Base-by-base conservation (phyloP, 805 yeast species). In the Pichia scutulata region DNA sequence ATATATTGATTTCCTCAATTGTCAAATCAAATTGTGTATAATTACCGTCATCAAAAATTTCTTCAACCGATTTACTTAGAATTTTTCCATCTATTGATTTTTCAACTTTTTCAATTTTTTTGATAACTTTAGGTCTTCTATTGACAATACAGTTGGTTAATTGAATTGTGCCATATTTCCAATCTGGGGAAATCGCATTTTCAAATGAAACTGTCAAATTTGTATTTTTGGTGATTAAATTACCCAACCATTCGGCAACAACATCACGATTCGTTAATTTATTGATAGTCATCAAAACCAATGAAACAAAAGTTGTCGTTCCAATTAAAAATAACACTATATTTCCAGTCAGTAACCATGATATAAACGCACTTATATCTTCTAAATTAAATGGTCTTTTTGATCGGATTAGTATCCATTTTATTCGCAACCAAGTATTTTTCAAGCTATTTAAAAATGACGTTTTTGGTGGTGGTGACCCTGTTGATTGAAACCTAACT, bases 1-100 rank as follows among this genome's bases (percentile, higher is more conserved):
- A 82, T 0, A 93, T 78, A 48, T 84, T 82, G 13, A 90, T 83
- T 57, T 85, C 86, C 52, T 92, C 96, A 16, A 93, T 85, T 0
- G 95, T 87, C 39, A 93, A 65, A 65, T 93, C 99, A 64, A 84
- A 93, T 64, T 93, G 99, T 0, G 99, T 92, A 67, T 90, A 93
- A 67, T 93, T 93, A 1, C 97, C 98, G 63, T 89, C 96, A 58
- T 86, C 96, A 49, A 70, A 72, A 37, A 52, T 42, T 12, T 55
- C 57, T 21, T 59, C 65, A 24, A 37, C 41, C 9, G 47, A 42
- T 24, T 36, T 51, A 23, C 33, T 46, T 23, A 50, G 8, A 13
- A 52, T 43, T 47, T 51, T 54, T 12, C 56, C 52, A 16, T 47
- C 40, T 1, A 41, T n/a, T 25, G 37, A 23, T 25, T 73, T 62